phyloP scores from a whole-genome alignment of 2,329 filamentous ascomycete genomes.

The Sporothrix pallida region DNA sequence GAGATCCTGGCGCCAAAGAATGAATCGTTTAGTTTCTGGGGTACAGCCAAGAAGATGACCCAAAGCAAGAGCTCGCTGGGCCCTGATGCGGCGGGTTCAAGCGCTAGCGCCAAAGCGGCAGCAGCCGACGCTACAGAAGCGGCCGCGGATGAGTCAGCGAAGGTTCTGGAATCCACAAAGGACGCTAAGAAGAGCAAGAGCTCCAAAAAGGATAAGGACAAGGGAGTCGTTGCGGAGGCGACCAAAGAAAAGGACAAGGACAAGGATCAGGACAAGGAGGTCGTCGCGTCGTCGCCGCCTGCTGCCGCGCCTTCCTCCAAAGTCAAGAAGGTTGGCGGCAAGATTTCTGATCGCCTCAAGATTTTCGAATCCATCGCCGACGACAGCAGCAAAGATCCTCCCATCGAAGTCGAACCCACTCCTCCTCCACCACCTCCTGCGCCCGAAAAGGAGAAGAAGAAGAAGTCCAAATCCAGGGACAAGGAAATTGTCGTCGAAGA shows the following conservation, averaged over 20 bases:
- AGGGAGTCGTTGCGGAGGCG: constrained; percentile 32
- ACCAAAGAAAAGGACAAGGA: constrained; percentile 29
- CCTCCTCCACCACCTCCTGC: constrained; percentile 48
- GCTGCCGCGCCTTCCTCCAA: constrained; percentile 24
- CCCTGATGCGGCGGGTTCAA: constrained; percentile 32
- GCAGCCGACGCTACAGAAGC: constrained; percentile 33
- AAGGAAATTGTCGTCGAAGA: constrained; percentile 36
- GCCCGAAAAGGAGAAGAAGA: constrained; percentile 46
- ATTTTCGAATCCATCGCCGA: constrained; percentile 58
- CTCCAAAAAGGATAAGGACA: constrained; percentile 49
- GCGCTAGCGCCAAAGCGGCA: constrained; percentile 27
- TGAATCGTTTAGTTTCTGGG: constrained; percentile 64
- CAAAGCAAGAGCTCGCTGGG: constrained; percentile 48
- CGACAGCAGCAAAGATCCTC: constrained; percentile 41
- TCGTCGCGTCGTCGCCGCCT: constrained; percentile 12
- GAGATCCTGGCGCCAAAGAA: constrained; percentile 49
- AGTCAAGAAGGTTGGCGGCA: constrained; percentile 57
- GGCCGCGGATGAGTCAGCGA: constrained; percentile 40
- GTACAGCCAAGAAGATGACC: constrained; percentile 53
- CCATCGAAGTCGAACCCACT: constrained; percentile 25
- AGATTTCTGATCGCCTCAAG: constrained; percentile 63
- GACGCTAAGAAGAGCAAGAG: constrained; percentile 37
- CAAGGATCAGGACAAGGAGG: constrained; percentile 22
- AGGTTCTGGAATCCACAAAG: constrained; percentile 30
- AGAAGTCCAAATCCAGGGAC: constrained; percentile 39